Evolutionary conservation across 139 green algal genomes (phyloP).

Genomic region (Chlorella sorokiniana): DNA sequence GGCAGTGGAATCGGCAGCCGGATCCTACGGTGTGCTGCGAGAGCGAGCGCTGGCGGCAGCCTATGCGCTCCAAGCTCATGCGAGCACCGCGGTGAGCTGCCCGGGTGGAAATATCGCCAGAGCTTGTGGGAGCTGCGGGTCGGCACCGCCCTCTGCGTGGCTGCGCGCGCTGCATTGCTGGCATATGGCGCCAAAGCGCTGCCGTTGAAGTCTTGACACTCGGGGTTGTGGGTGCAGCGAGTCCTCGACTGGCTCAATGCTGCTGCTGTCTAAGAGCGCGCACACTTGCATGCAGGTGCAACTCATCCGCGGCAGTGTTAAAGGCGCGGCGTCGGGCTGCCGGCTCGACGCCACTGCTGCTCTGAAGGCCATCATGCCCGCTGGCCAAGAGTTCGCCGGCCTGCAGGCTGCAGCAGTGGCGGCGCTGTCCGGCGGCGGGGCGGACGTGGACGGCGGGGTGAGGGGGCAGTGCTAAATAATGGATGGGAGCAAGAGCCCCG

Average conservation of each 20-base stretch:
- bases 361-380: slow-evolving; percentile 10
- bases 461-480: no score
- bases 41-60: not conserved
- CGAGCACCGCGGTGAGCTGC: not conserved
- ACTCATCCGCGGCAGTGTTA: not conserved
- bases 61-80: not conserved
- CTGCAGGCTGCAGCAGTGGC: not conserved
- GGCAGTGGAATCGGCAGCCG: not conserved
- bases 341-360: not conserved
- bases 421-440: slow-evolving; percentile 7
- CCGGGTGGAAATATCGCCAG: no score
- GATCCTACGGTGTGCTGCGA: not conserved
- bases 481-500: no score
- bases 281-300: no score
- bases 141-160: no score
- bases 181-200: no score
- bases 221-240: no score
- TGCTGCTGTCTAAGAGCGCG: no score
- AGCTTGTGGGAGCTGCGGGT: not conserved
- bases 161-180: no score
- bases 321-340: not conserved
- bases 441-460: slow-evolving; percentile 4
- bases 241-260: no score
- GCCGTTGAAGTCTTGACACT: no score
- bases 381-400: not conserved